phyloP scores from a whole-genome alignment of 2,329 filamentous ascomycete species.

The Allantophomopsis lycopodina region DNA sequence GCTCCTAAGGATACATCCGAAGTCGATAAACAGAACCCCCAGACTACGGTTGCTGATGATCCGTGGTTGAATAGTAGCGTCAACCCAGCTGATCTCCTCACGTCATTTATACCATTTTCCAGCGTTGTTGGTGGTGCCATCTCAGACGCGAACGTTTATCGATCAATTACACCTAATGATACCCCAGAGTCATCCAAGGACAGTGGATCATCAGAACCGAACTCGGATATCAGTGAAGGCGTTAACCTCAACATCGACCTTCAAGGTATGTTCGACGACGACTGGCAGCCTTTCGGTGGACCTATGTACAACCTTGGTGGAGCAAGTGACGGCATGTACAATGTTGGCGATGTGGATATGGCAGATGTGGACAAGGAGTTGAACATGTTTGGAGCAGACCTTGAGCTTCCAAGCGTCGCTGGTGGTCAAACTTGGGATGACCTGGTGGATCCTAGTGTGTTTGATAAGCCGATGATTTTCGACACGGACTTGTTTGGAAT shows the following conservation, averaged over 20 bases:
- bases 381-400: slow-evolving; percentile 13
- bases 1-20: slow-evolving; percentile 7
- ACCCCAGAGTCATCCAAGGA: slow-evolving; percentile 51
- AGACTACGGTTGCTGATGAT: slow-evolving; percentile 6
- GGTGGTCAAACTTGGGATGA: slow-evolving; percentile 29
- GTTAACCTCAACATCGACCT: slow-evolving; percentile 37
- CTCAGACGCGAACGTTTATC: slow-evolving; percentile 37
- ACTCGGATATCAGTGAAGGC: slow-evolving; percentile 45
- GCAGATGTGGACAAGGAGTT: slow-evolving; percentile 12
- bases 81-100: slow-evolving; percentile 36
- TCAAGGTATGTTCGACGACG: slow-evolving; percentile 13
- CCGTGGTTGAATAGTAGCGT: slow-evolving; percentile 32
- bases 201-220: slow-evolving; percentile 39
- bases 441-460: slow-evolving; percentile 26
- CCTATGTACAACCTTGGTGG: slow-evolving; percentile 1
- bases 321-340: slow-evolving; percentile 28
- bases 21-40: neutral
- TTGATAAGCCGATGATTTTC: slow-evolving; percentile 37
- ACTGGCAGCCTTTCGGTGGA: slow-evolving; percentile 29
- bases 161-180: slow-evolving; percentile 43
- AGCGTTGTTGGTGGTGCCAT: slow-evolving; percentile 30
- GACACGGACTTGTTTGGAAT: slow-evolving; percentile 31
- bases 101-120: slow-evolving; percentile 25
- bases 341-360: slow-evolving; percentile 25
- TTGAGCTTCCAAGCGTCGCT: slow-evolving; percentile 7